These are phyloP conservation scores for Pisolithus sp. DNA, from an alignment of 768 basidiomycete genomes.

Conservation along the genomic window DNA sequence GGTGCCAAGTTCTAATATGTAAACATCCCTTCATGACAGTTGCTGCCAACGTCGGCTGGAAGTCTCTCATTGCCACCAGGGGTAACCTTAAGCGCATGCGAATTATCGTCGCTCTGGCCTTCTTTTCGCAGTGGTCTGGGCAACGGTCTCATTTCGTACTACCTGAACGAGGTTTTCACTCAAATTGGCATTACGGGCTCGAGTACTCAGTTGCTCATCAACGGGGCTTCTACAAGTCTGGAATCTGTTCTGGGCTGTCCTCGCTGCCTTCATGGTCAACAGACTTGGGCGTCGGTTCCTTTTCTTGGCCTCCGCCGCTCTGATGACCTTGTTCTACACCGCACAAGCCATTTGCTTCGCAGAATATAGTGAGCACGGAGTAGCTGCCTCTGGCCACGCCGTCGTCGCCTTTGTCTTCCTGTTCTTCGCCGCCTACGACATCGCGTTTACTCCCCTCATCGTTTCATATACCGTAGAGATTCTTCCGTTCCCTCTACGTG, in stretches of 20 bases:
- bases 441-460: slow-evolving; percentile 83
- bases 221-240: slow-evolving; percentile 81
- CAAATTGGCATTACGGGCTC: slow-evolving; percentile 59
- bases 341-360: slow-evolving; percentile 65
- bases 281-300: slow-evolving; percentile 62
- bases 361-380: slow-evolving; percentile 40
- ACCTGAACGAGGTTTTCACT: slow-evolving; percentile 67
- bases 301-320: slow-evolving; percentile 51
- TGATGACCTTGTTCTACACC: slow-evolving; percentile 64
- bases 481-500: slow-evolving; percentile 74
- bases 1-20: neutral
- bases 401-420: slow-evolving; percentile 83
- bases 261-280: slow-evolving; percentile 57
- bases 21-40: slow-evolving; percentile 24
- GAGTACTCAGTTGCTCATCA: slow-evolving; percentile 70
- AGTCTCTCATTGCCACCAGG: slow-evolving; percentile 53
- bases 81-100: slow-evolving; percentile 75
- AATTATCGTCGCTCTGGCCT: slow-evolving; percentile 71
- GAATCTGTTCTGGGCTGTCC: slow-evolving; percentile 61
- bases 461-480: slow-evolving; percentile 88
- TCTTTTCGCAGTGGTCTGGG: slow-evolving; percentile 85
- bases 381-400: slow-evolving; percentile 49
- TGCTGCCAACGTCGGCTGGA: slow-evolving; percentile 59
- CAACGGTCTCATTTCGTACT: slow-evolving; percentile 82
- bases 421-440: slow-evolving; percentile 71